phyloP scores from a whole-genome alignment of 2,329 filamentous ascomycete species.

The Penicillium psychrosexuale region DNA sequence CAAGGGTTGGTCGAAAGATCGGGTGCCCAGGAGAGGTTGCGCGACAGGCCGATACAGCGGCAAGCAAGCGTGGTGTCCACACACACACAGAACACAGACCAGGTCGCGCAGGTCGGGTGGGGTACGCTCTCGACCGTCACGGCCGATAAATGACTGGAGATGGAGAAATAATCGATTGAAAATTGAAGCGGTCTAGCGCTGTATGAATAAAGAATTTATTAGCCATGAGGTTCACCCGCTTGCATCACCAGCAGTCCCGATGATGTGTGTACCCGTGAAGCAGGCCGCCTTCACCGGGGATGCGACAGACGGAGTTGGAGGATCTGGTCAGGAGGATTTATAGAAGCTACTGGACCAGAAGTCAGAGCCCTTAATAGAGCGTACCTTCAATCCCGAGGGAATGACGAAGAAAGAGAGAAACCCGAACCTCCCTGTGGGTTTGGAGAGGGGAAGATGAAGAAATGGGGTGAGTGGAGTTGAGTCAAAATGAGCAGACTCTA shows the following conservation, averaged over 20 bases:
- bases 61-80: conserved; percentile 16
- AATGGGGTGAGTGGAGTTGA: conserved; percentile 10
- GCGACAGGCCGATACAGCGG: conserved; percentile 20
- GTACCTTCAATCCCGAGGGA: conserved; percentile 36
- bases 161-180: conserved; percentile 3
- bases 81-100: conserved; percentile 21
- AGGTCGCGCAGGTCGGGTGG: conserved; percentile 15
- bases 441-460: conserved; percentile 16
- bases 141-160: conserved; percentile 1
- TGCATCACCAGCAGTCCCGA: conserved; percentile 20
- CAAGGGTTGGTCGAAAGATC: conserved; percentile 16
- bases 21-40: conserved; percentile 15
- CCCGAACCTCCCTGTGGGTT: conserved; percentile 16
- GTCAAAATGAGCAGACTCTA: conserved; percentile 17
- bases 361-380: conserved; percentile 7
- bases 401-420: conserved; percentile 28
- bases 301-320: conserved; percentile 2
- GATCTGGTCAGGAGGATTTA: neutral
- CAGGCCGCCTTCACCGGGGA: conserved; percentile 9
- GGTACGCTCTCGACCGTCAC: conserved; percentile 5
- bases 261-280: conserved; percentile 19
- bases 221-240: conserved; percentile 17
- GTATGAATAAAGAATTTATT: conserved; percentile 9
- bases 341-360: neutral
- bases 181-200: conserved; percentile 22